Base-by-base conservation (phyloP, 108 stramenopile genomes). In the Pseudonitzschia pungens region DNA sequence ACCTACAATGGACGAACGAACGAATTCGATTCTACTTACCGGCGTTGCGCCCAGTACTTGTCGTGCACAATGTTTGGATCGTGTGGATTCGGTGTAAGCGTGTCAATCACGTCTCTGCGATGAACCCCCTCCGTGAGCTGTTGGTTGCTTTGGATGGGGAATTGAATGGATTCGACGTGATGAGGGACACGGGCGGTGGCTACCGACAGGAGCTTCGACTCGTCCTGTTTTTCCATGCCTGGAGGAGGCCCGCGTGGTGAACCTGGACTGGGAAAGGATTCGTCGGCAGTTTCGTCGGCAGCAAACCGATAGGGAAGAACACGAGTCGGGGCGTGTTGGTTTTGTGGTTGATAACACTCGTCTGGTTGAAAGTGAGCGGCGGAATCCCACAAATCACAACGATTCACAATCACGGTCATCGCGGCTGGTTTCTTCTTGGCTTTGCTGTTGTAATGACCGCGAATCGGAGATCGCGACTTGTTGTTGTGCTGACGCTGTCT, bases 11-110 rank as follows among this genome's bases (percentile, higher is more conserved):
- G n/a, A n/a, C n/a, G n/a, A n/a, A n/a, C n/a, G n/a, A n/a, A n/a
- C n/a, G n/a, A n/a, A 40, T 62, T 58, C 12, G 12, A 29, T 62
- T 62, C n/a, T 62, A 62, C 60, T 62, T 62, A 62, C 60, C 88
- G 90, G 43, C 97, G 85, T 77, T 98, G 97, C 1, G 88, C 93
- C 95, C 95, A 98, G 71, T 97, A 98, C 84, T 98, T 97, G 72
- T 91, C 84, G 48, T 93, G 93, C 20, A 92, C 87, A 15, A 86
- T 84, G 22, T 76, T 63, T 29, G 91, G 86, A 62, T 81, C 81
- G 67, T 90, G 81, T 0, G 93, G 93, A 60, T 92, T 89, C 32
- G 81, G 85, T 29, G 59, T 82, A 29, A 11, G 69, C 8, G 71
- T 80, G 54, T 83, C 83, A 53, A 83, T 54, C 12, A 80, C 76